Conservation (phyloP, 192 early-diverging fungal species). For the Gryganskiella cystojenkinii region DNA sequence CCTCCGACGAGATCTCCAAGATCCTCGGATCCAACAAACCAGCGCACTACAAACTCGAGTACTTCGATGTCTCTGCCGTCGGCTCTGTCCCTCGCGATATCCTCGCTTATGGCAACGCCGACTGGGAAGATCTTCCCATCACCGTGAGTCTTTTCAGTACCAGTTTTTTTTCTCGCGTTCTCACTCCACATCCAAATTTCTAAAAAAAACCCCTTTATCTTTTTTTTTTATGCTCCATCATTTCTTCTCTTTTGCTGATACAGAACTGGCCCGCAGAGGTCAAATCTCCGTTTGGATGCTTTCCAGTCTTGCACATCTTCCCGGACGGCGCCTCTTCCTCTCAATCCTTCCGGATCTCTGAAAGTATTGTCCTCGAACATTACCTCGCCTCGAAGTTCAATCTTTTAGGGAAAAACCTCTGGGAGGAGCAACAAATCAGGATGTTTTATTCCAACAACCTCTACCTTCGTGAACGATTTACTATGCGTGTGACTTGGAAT, state of each 20-base stretch:
- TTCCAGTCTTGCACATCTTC: conserved; percentile 32
- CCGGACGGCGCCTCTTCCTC: not conserved
- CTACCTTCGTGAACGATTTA: conserved; percentile 27
- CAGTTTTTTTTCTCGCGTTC: not conserved
- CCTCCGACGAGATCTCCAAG: conserved; percentile 29
- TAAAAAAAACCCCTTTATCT: not conserved
- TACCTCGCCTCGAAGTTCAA: conserved; percentile 37
- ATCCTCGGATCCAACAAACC: conserved; percentile 2
- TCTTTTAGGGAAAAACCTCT: conserved; percentile 41
- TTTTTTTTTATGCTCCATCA: not conserved
- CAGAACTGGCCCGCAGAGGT: conserved; percentile 30
- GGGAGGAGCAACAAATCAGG: conserved; percentile 43
- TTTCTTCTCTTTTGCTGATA: not conserved
- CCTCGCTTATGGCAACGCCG: conserved; percentile 18
- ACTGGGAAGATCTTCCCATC: conserved; percentile 23
- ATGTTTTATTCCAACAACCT: conserved; percentile 24
- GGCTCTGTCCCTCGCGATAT: conserved; percentile 30
- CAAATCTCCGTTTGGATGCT: conserved; percentile 24
- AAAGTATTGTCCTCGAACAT: conserved; percentile 22
- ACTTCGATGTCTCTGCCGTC: conserved; percentile 14
- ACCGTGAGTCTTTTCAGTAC: conserved; percentile 1
- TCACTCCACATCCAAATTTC: not conserved
- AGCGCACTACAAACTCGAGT: conserved; percentile 18
- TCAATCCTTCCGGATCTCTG: conserved; percentile 1
- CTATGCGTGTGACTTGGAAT: conserved; percentile 33